Conservation (phyloP, 495 filamentous ascomycete species). For the Xylaria castorea region DNA sequence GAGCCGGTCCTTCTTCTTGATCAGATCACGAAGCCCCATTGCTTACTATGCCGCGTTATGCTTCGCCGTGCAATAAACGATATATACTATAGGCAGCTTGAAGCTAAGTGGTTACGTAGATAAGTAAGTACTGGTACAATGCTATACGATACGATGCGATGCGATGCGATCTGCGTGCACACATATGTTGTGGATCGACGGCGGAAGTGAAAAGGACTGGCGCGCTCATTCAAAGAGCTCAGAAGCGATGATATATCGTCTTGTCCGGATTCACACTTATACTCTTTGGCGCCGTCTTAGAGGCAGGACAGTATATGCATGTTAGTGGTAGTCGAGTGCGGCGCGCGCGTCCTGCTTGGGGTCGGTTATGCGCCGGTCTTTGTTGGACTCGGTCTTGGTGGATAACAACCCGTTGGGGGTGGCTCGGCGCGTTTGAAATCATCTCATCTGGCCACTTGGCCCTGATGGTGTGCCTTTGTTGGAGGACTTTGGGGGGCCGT, state of each 20-base stretch:
- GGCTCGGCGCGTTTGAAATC: conserved; percentile 25
- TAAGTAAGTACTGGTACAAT: not conserved
- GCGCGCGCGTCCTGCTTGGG: conserved; percentile 16
- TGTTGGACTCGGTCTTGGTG: conserved; percentile 8
- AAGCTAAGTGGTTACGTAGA: not conserved
- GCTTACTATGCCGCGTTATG: conserved; percentile 26
- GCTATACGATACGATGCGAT: not conserved
- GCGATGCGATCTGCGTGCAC: not conserved
- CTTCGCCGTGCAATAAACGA: not conserved
- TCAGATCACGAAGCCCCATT: conserved; percentile 77
- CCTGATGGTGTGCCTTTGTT: not conserved
- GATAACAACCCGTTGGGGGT: conserved; percentile 17
- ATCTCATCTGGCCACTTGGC: conserved; percentile 3
- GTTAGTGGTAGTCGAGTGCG: not conserved
- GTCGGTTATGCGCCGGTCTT: conserved; percentile 22
- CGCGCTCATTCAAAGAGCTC: not conserved
- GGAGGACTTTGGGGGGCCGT: not conserved
- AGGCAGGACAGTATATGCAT: not conserved
- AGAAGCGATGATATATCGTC: not conserved
- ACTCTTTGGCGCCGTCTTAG: not conserved
- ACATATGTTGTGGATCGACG: not conserved
- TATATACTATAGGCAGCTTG: not conserved
- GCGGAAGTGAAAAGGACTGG: not conserved
- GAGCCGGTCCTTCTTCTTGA: conserved; percentile 71
- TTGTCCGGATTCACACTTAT: not conserved